phyloP scores from a whole-genome alignment of 2,329 filamentous ascomycete species.

The Colletotrichum chlorophyti region DNA sequence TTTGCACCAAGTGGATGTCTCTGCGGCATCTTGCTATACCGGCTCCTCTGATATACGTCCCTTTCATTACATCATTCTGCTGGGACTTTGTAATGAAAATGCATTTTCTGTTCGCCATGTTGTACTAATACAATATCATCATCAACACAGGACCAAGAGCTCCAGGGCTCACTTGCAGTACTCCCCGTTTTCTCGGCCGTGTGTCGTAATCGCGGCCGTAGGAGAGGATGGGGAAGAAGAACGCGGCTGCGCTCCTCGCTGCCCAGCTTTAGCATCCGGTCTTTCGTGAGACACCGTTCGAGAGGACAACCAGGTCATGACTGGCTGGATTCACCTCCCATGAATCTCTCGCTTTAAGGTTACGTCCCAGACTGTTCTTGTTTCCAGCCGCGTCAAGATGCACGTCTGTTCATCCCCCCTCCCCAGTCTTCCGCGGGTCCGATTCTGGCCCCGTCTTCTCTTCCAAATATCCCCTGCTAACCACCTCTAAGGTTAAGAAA shows the following conservation, averaged over 20 bases:
- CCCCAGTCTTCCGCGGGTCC: conserved; percentile 6
- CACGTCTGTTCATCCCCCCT: conserved; percentile 7
- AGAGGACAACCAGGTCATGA: not conserved
- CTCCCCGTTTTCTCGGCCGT: not conserved
- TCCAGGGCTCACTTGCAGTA: not conserved
- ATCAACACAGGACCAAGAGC: not conserved
- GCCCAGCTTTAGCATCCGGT: conserved; percentile 3
- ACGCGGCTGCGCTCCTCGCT: too few relatives aligned
- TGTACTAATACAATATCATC: too few relatives aligned
- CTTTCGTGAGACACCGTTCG: conserved; percentile 2
- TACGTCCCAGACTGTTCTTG: conserved; percentile 28
- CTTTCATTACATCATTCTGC: conserved; percentile 21
- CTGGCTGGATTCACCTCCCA: too few relatives aligned
- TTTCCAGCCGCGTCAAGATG: conserved; percentile 25
- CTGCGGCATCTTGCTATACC: too few relatives aligned
- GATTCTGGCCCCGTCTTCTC: conserved; percentile 1
- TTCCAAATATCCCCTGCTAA: too few relatives aligned
- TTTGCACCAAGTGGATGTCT: too few relatives aligned
- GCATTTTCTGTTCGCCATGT: not conserved
- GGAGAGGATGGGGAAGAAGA: too few relatives aligned
- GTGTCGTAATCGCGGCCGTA: too few relatives aligned
- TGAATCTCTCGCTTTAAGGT: conserved; percentile 17
- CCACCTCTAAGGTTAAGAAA: conserved; percentile 11
- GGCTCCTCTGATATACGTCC: too few relatives aligned
- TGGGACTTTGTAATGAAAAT: not conserved